Percentiles rank a stretch among this genome's conserved stretches.
Conservation (phyloP, 164 flowering plant genomes). For the Piper longum region DNA sequence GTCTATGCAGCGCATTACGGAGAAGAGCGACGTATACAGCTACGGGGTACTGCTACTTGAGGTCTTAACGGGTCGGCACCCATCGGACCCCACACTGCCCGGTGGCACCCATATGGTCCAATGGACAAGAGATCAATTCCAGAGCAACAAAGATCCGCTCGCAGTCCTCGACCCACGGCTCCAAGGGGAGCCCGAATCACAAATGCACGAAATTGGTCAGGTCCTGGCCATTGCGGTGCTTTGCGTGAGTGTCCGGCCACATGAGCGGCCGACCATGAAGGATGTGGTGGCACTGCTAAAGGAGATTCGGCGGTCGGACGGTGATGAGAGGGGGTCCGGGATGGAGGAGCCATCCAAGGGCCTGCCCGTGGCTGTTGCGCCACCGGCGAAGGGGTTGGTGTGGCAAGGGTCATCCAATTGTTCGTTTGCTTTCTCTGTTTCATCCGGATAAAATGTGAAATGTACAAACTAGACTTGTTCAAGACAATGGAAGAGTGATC, state of each 20-base stretch:
- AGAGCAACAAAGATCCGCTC: constrained; percentile 33
- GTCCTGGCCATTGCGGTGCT: constrained; percentile 69
- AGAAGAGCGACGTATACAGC: constrained; percentile 92
- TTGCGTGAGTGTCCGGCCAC: constrained; percentile 42
- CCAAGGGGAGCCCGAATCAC: constrained; percentile 57
- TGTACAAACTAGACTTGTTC: neutral
- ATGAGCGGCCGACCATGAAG: constrained; percentile 82
- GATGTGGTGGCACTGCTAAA: constrained; percentile 85
- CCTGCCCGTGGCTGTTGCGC: constrained; percentile 11
- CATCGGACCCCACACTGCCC: constrained; percentile 76
- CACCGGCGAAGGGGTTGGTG: constrained; percentile 20
- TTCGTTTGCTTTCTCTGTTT: constrained; percentile 71
- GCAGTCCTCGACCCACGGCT: constrained; percentile 71
- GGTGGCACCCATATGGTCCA: constrained; percentile 72
- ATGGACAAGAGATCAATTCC: constrained; percentile 71
- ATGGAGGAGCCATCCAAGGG: constrained; percentile 22
- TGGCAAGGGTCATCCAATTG: constrained; percentile 63
- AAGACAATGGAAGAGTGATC: no score
- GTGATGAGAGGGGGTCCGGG: constrained; percentile 15
- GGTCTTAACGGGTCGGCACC: constrained; percentile 87
- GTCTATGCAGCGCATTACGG: constrained; percentile 56
- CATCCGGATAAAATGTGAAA: constrained; percentile 21
- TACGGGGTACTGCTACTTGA: constrained; percentile 79
- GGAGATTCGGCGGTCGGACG: constrained; percentile 53
- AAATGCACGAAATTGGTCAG: constrained; percentile 80